Evolutionary conservation across 768 basidiomycete species (phyloP).

Genomic region (Tremella mesenterica): DNA sequence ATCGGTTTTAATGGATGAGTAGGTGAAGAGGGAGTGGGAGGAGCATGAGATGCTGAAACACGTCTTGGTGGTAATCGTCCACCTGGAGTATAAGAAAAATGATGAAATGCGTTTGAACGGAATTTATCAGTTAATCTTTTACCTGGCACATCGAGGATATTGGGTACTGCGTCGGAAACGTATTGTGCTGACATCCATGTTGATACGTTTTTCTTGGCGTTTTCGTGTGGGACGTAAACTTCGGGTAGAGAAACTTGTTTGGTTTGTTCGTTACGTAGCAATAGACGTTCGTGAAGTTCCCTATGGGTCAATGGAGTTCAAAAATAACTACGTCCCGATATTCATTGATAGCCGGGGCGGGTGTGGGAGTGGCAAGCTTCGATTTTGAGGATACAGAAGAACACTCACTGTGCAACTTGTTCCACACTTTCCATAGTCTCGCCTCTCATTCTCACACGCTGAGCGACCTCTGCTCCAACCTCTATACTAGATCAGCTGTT

Average conservation of each 20-base stretch:
- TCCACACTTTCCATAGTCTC: conserved; percentile 93
- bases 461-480: conserved; percentile 86
- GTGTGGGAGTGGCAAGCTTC: too few species aligned
- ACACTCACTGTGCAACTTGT: conserved; percentile 65
- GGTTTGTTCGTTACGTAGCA: conserved; percentile 89
- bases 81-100: conserved; percentile 51
- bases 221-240: conserved; percentile 85
- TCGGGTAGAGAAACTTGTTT: conserved; percentile 94
- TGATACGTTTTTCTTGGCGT: conserved; percentile 79
- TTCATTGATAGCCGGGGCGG: too few species aligned
- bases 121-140: conserved; percentile 97
- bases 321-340: neutral
- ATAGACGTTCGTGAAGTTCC: conserved; percentile 81
- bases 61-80: conserved; percentile 51
- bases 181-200: conserved; percentile 68
- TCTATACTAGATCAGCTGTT: conserved; percentile 46
- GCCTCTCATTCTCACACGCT: conserved; percentile 59
- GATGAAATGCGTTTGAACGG: conserved; percentile 51
- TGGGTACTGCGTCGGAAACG: conserved; percentile 63
- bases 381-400: neutral
- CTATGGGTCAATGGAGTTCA: conserved; percentile 18
- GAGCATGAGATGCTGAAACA: conserved; percentile 45
- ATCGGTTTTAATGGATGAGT: conserved; percentile 17
- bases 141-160: conserved; percentile 77
- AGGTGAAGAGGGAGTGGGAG: conserved; percentile 46